Base-by-base conservation (phyloP, 768 basidiomycete genomes). In the Agrocybe pediades region DNA sequence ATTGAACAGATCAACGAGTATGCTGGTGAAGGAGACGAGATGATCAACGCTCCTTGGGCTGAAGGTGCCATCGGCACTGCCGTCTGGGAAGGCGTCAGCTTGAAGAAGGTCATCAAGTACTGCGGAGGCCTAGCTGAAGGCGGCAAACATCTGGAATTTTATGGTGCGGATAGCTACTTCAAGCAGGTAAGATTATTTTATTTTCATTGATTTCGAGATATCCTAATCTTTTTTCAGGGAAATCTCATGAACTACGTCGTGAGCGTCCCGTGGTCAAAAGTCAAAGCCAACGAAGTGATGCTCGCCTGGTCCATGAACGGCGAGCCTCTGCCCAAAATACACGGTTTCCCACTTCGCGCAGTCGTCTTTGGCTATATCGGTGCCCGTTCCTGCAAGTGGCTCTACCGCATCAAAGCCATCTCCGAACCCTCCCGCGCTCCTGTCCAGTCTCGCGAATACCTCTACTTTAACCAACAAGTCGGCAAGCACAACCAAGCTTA, bases 241-340 rank as follows among this genome's bases (percentile, higher is more conserved):
- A 46, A 51, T 13, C 45, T 58, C 3, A 54, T 43, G 24, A 58
- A 58, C 20, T 58, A 58, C 24, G 57, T 50, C 6, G 57, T 58
- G 24, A 54, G 53, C 42, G 57, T 58, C 13, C 57, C 57, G 6
- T 58, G 53, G 53, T 50, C 53, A 2, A 58, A 58, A 19, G 57
- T 58, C n/a, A 53, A 53, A 45, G 25, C 49, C 19, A 51, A 52
- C 30, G 57, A 58, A 26, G 57, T 58, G 8, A 55, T 58, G 30
- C 53, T 58, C 17, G 57, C 57, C 19, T 58, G 57, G 57, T 53
- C 54, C 7, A 58, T 58, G 53, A 58, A 58, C 23, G 57, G 57
- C 21, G 49, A 58, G 44, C 57, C 57, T 16, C 50, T 55, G 2
- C 57, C 57, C 0, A 58, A 58, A 27, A 58, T 58, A n/a, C 57